Conservation (phyloP, 2,329 filamentous ascomycete genomes). For the Botryotinia calthae region DNA sequence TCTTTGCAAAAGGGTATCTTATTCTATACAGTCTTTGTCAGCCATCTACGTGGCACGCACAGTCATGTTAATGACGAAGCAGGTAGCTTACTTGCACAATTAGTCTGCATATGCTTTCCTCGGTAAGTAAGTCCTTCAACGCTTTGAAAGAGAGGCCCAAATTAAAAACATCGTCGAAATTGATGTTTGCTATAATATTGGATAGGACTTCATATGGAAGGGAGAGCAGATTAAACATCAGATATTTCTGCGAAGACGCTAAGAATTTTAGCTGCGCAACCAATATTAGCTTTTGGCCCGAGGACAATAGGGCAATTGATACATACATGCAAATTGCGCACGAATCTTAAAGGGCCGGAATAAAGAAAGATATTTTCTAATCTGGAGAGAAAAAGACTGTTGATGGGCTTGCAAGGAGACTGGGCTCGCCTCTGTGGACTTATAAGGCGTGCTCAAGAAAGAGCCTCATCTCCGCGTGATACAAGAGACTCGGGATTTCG, state of each 20-base stretch:
- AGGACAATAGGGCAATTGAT: not conserved
- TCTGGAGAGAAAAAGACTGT: not conserved
- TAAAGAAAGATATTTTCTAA: not conserved
- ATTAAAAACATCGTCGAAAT: constrained; percentile 37
- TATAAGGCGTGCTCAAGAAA: not conserved
- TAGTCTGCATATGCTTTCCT: constrained; percentile 36
- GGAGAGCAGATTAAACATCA: constrained; percentile 33
- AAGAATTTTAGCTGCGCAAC: not conserved
- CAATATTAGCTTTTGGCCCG: not conserved
- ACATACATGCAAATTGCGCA: not conserved
- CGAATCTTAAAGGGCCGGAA: not conserved
- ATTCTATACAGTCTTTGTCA: constrained; percentile 24
- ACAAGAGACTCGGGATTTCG: not conserved
- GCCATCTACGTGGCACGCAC: not conserved
- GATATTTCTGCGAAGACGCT: constrained; percentile 7
- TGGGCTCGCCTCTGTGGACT: not conserved
- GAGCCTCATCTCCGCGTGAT: not conserved
- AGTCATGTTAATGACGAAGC: not conserved
- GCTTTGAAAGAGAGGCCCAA: constrained; percentile 32
- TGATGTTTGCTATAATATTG: constrained; percentile 32
- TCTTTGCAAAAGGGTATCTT: constrained; percentile 36
- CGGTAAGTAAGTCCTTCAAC: constrained; percentile 32
- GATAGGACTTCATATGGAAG: constrained; percentile 38
- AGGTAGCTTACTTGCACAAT: constrained; percentile 33
- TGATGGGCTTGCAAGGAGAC: not conserved